Percentiles rank a stretch among this genome's conserved stretches.
Evolutionary conservation across 768 basidiomycete genomes (phyloP).

Genomic region (Hysterangium stoloniferum): DNA sequence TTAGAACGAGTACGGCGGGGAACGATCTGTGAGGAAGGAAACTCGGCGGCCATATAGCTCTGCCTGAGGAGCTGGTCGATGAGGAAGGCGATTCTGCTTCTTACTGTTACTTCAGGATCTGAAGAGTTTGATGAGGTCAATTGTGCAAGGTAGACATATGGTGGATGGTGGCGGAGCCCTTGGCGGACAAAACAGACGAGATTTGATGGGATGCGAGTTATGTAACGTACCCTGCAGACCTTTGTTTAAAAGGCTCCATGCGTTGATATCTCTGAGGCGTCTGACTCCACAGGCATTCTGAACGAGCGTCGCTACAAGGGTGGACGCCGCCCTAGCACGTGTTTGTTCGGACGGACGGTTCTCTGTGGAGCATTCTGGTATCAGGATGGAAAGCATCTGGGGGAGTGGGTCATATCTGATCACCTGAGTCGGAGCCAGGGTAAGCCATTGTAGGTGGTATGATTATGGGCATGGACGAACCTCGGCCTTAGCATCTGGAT

Average conservation of each 20-base stretch:
- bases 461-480: constrained; percentile 37
- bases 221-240: constrained; percentile 49
- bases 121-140: constrained; percentile 9
- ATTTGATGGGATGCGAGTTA: no score
- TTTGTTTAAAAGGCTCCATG: constrained; percentile 55
- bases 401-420: constrained; percentile 51
- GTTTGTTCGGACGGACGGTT: constrained; percentile 37
- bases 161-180: background rate
- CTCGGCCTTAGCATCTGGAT: constrained; percentile 71
- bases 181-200: no score
- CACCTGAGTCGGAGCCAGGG: background rate
- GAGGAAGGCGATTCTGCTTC: constrained; percentile 74
- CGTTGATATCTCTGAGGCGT: constrained; percentile 41
- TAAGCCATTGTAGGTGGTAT: background rate
- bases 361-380: constrained; percentile 28
- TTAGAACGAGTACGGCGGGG: background rate
- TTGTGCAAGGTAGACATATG: background rate
- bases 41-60: no score
- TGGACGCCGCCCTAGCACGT: constrained; percentile 77
- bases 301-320: constrained; percentile 69
- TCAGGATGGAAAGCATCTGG: constrained; percentile 52
- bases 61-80: constrained; percentile 67
- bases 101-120: constrained; percentile 75
- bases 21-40: constrained; percentile 41
- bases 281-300: constrained; percentile 64